These are phyloP conservation scores for Onygenales sp. DNA, from an alignment of 2,329 filamentous ascomycete genomes.

Conservation along the genomic window DNA sequence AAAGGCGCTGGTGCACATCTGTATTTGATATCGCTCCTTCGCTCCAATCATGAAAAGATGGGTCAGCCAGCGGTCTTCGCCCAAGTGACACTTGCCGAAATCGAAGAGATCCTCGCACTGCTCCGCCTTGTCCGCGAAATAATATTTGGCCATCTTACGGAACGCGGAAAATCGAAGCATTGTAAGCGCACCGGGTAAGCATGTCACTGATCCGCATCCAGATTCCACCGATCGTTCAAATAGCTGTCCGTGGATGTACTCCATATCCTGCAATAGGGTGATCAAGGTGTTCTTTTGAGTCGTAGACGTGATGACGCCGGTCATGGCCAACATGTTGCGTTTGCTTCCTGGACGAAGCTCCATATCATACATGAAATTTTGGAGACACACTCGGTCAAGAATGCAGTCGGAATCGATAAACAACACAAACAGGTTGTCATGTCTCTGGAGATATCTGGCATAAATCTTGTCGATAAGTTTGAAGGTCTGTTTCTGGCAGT, in stretches of 20 bases:
- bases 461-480: conserved; percentile 91
- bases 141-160: conserved; percentile 93
- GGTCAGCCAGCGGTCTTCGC: conserved; percentile 93
- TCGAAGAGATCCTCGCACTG: conserved; percentile 94
- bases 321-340: conserved; percentile 93
- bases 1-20: conserved; percentile 95
- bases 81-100: conserved; percentile 88
- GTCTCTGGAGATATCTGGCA: conserved; percentile 69
- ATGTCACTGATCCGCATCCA: conserved; percentile 87
- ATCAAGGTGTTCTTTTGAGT: conserved; percentile 81
- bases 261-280: conserved; percentile 92
- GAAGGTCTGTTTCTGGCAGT: conserved; percentile 90
- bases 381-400: conserved; percentile 78
- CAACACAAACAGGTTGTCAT: conserved; percentile 88
- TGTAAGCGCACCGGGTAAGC: conserved; percentile 86
- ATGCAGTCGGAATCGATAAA: conserved; percentile 99
- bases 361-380: conserved; percentile 99
- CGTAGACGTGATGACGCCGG: conserved; percentile 90
- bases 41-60: conserved; percentile 99
- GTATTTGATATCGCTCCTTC: conserved; percentile 86
- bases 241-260: conserved; percentile 93
- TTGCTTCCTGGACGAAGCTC: conserved; percentile 88
- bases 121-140: conserved; percentile 94
- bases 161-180: conserved; percentile 96
- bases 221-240: conserved; percentile 95